Evolutionary conservation across 768 basidiomycete species (phyloP).

Genomic region (Xerocomus spinulosus): DNA sequence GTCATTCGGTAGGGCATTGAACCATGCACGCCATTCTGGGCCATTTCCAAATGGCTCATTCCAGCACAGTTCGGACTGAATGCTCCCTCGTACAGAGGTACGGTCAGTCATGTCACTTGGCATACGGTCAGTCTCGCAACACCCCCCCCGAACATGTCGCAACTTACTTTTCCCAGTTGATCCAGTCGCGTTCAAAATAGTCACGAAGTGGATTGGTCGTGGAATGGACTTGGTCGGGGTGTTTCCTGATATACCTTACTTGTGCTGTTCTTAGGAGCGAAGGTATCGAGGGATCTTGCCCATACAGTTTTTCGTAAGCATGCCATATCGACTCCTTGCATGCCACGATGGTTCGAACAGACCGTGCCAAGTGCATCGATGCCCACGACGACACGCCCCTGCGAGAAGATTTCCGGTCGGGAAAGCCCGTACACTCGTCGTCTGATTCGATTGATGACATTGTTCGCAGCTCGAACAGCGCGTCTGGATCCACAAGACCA

Average conservation of each 20-base stretch:
- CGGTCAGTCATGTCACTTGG: conserved; percentile 73
- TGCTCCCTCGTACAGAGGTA: conserved; percentile 51
- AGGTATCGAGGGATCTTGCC: conserved; percentile 37
- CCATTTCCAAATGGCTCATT: conserved; percentile 41
- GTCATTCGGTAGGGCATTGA: conserved; percentile 27
- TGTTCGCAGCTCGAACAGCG: conserved; percentile 30
- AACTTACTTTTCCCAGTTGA: conserved; percentile 64
- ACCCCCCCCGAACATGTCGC: background rate
- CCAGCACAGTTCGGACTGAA: conserved; percentile 51
- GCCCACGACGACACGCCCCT: conserved; percentile 41
- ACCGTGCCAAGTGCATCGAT: conserved; percentile 63
- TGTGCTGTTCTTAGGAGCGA: conserved; percentile 36
- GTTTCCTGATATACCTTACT: conserved; percentile 23
- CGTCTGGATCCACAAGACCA: conserved; percentile 26
- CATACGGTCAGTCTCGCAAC: conserved; percentile 8
- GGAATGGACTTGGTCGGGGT: conserved; percentile 18
- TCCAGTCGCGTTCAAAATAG: conserved; percentile 64
- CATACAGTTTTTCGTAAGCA: conserved; percentile 51
- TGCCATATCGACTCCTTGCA: conserved; percentile 71
- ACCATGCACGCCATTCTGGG: conserved; percentile 54
- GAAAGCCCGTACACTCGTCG: conserved; percentile 19
- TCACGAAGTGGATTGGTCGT: conserved; percentile 40
- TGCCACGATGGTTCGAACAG: conserved; percentile 49
- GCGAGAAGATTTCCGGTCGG: conserved; percentile 18
- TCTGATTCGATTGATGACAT: conserved; percentile 28